A percentile compares a stretch with the other conserved stretches of the same genome.
phyloP scores from a whole-genome alignment of 192 early-diverging fungal species.

The Obelidium mucronatum region DNA sequence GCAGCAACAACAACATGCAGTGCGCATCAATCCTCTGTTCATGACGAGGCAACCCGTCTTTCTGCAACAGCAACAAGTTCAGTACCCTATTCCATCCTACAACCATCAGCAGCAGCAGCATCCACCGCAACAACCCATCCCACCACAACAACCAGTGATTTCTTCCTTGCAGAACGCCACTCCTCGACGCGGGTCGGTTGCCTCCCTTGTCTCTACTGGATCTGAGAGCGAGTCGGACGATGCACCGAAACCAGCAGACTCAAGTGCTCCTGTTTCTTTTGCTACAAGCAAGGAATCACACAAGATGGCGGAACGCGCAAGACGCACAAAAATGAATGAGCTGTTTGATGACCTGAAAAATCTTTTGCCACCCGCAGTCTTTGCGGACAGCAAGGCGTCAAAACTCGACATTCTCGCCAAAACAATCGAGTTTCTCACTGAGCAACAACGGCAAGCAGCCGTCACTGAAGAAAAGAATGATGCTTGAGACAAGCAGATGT shows the following conservation, averaged over 20 bases:
- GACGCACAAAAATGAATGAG: slow-evolving; percentile 17
- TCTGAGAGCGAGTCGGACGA: background rate
- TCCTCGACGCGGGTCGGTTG: background rate
- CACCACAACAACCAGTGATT: too few species aligned
- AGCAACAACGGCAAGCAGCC: too few species aligned
- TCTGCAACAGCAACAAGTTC: background rate
- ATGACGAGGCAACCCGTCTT: too few species aligned
- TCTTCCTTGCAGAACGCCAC: too few species aligned
- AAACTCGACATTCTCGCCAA: slow-evolving; percentile 12
- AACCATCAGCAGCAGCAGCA: too few species aligned
- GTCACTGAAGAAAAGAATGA: too few species aligned
- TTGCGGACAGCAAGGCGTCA: background rate
- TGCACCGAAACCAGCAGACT: too few species aligned
- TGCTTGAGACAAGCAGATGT: too few species aligned
- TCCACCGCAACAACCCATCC: too few species aligned
- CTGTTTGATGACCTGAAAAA: slow-evolving; percentile 9
- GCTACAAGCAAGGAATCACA: background rate
- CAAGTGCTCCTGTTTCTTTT: too few species aligned
- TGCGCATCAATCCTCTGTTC: too few species aligned
- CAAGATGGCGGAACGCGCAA: slow-evolving; percentile 5
- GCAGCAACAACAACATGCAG: too few species aligned
- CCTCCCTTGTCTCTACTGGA: background rate
- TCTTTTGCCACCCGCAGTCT: background rate
- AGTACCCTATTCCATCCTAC: background rate
- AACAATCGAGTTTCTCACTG: slow-evolving; percentile 1